Base-by-base conservation (phyloP, 2,329 filamentous ascomycete genomes). In the Claviceps maximensis region DNA sequence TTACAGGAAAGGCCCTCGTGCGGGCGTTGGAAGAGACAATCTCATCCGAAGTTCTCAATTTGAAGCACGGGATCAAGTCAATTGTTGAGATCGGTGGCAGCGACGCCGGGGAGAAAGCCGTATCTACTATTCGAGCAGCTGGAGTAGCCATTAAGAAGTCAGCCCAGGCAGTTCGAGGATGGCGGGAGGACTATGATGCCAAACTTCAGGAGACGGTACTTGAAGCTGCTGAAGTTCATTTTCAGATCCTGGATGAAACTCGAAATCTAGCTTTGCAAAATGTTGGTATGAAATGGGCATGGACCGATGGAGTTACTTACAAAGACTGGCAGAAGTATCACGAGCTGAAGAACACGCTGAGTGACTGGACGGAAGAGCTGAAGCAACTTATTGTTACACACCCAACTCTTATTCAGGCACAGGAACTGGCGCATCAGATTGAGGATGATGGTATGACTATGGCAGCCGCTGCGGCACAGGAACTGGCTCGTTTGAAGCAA, bases 241-340 rank as follows among this genome's bases (percentile, higher is more conserved):
- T 95, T 52, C 79, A 84, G 63, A 88, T 94, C 17, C 78, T 96
- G 33, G 86, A 91, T 58, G 80, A 82, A 62, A 90, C 93, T 55
- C 82, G 87, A 44, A 86, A 90, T 61, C 75, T 95, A 38, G 88
- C 89, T 6, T 76, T 96, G 36, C 88, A 95, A 65, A 88, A 94
- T 66, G 89, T 96, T 52, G 90, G 90, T 53, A 91, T 94, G 82
- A 81, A 80, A 63, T 98, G 93, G 90, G 89, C 91, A 13, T 95
- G 88, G 84, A 93, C 89, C 71, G 89, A 97, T 54, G 89, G 89
- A 33, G 80, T 98, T 56, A 95, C 91, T 1, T 96, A 98, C 75
- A 90, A 94, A 67, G 89, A 98, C 67, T 98, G 93, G 93, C 82
- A 85, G 55, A 93, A 91, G 66, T 98, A 95, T 64, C 89, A 97